These are phyloP conservation scores for Schrenkiella parvula DNA, from an alignment of 345 rosid species.

Conservation along the genomic window DNA sequence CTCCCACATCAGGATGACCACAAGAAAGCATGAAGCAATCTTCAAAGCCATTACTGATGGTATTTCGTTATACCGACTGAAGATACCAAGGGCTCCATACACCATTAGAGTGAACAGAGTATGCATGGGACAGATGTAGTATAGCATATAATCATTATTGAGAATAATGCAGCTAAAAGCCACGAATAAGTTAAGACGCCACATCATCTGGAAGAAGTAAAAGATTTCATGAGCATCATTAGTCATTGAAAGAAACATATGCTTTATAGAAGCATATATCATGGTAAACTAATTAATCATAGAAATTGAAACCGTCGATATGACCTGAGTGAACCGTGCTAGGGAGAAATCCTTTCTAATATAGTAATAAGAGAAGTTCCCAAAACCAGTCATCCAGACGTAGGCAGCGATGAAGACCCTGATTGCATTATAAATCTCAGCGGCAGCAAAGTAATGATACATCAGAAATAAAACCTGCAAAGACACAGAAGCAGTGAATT, in stretches of 20 bases:
- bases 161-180: conserved; percentile 85
- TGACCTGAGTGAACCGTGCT: conserved; percentile 94
- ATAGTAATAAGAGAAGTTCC: conserved; percentile 95
- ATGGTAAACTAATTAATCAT: background rate
- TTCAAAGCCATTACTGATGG: conserved; percentile 82
- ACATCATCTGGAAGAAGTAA: conserved; percentile 86
- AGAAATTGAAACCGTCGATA: conserved; percentile 6
- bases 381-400: conserved; percentile 99
- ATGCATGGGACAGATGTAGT: conserved; percentile 99
- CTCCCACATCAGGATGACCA: conserved; percentile 92
- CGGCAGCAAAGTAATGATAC: conserved; percentile 97
- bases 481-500: background rate
- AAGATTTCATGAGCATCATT: conserved; percentile 16
- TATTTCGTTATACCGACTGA: conserved; percentile 78
- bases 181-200: conserved; percentile 96
- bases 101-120: conserved; percentile 97
- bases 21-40: conserved; percentile 78
- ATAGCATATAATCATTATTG: conserved; percentile 90
- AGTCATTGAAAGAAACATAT: conserved; percentile 1
- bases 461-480: conserved; percentile 87
- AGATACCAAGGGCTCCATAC: conserved; percentile 89
- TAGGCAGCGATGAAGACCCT: conserved; percentile 96
- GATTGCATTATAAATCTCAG: conserved; percentile 90
- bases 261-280: background rate
- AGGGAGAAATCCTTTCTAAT: conserved; percentile 90